Evolutionary conservation across 345 rosid genomes (phyloP), one percentile per base, ranked within the genome.

Genomic region (Iberis pinnata): DNA sequence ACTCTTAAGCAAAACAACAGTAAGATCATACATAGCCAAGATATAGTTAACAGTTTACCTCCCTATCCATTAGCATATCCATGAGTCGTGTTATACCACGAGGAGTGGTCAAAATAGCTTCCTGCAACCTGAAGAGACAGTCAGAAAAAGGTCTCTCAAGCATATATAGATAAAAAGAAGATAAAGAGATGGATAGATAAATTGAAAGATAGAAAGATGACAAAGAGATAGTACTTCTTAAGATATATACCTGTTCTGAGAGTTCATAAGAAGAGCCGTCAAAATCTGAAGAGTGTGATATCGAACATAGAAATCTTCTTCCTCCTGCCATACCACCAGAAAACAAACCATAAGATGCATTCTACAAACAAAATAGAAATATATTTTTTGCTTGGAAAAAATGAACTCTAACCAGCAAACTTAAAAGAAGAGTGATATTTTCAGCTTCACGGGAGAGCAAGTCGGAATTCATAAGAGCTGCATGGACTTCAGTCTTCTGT

Each of bases 61-160:
- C 98, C 58, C 96, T 89, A 71, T 88, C 96, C 93, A 87, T 85
- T 57, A 92, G 89, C 98, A 92, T 88, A 72, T 92, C 98, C 98
- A 92, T 88, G 18, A 92, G 88, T 56, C 88, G 78, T 49, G 98
- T 92, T 72, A 92, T 84, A 58, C 98, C 98, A 36, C 93, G 96
- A 55, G 98, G 98, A 72, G 83, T 85, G 50, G 84, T 78, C 66
- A 92, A 73, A 80, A 92, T 92, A 61, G 95, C 95, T 78, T 92
- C 98, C 88, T 92, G 96, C 71, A 92, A 83, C 79, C 98, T 92
- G 86, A 80, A 79, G 24, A 72, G 62, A 73, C 56, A 75, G 70
- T 75, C 74, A 69, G 71, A n/a, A 70, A 56, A 44, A 63, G 37
- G n/a, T 43, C 35, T 73, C 53, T 62, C 58, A 16, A 71, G 45